These are phyloP conservation scores for Stemphylium vesicarium DNA, from an alignment of 2,329 filamentous ascomycete species.

Conservation along the genomic window DNA sequence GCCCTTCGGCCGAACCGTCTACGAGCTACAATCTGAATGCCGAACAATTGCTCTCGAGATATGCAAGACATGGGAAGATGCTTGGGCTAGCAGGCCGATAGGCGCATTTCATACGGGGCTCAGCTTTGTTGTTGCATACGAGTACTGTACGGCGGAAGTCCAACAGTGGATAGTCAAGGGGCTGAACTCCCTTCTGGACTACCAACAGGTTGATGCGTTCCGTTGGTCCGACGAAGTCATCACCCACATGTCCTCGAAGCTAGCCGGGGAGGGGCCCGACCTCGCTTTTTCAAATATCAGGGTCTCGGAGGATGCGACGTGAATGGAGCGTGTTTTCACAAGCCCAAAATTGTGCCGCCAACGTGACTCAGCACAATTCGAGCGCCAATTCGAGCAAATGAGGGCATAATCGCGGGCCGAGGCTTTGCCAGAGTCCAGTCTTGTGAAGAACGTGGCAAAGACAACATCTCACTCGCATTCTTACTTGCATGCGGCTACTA, in stretches of 20 bases:
- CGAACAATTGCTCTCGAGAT: slow-evolving; percentile 37
- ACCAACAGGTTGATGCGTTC: slow-evolving; percentile 34
- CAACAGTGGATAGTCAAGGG: slow-evolving; percentile 36
- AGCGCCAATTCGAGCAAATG: neutral
- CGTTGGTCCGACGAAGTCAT: slow-evolving; percentile 40
- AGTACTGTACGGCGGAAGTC: slow-evolving; percentile 34
- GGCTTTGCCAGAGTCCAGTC: neutral
- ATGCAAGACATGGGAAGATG: slow-evolving; percentile 46
- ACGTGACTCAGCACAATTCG: neutral
- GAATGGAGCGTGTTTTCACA: neutral
- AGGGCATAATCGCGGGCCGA: neutral
- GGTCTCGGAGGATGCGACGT: slow-evolving; percentile 14
- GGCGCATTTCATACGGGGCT: slow-evolving; percentile 41
- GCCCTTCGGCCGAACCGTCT: slow-evolving; percentile 26
- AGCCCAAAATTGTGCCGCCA: neutral
- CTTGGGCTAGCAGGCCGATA: slow-evolving; percentile 41
- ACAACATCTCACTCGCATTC: slow-evolving; percentile 6
- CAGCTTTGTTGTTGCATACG: slow-evolving; percentile 43
- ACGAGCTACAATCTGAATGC: slow-evolving; percentile 35
- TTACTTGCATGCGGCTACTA: slow-evolving; percentile 9
- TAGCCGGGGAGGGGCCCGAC: slow-evolving; percentile 36
- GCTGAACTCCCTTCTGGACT: slow-evolving; percentile 37
- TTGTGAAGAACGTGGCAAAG: neutral
- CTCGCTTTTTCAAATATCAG: slow-evolving; percentile 27
- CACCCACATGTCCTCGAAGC: slow-evolving; percentile 32